These are phyloP conservation scores for Lyophyllum atratum DNA, from an alignment of 768 basidiomycete species.

Conservation along the genomic window DNA sequence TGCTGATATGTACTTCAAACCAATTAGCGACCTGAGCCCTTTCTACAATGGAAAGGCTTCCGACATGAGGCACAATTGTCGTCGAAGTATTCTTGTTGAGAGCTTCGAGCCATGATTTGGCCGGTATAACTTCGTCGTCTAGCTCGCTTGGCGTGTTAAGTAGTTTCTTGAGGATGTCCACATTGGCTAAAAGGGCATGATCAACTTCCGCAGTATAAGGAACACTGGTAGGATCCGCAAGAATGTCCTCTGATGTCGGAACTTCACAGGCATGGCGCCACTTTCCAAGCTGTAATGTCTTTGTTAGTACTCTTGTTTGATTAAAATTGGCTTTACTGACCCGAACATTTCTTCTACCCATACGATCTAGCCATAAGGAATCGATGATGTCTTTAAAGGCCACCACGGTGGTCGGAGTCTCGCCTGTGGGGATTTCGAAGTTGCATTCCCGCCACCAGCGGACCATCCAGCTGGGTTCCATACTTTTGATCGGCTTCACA, in stretches of 20 bases:
- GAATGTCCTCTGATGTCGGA: conserved; percentile 1
- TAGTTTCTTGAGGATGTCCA: neutral
- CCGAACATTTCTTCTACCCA: neutral
- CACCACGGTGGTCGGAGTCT: neutral
- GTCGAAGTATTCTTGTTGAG: neutral
- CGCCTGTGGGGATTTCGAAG: neutral
- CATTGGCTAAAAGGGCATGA: neutral
- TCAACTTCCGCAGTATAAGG: conserved; percentile 1
- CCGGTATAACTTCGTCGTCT: neutral
- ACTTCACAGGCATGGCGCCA: conserved; percentile 4
- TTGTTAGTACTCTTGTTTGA: neutral
- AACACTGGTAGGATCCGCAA: neutral
- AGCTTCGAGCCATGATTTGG: neutral
- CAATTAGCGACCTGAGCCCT: conserved; percentile 3
- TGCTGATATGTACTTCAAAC: conserved; percentile 7
- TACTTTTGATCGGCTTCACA: neutral
- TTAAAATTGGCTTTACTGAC: neutral
- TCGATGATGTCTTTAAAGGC: neutral
- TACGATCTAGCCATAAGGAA: neutral
- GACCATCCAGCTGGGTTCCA: neutral
- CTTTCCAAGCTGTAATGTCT: neutral
- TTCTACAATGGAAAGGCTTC: neutral
- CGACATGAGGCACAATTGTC: neutral
- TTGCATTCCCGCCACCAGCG: neutral
- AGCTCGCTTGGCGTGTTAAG: neutral